phyloP scores from a whole-genome alignment of 2,329 filamentous ascomycete species.

The Aspergillus terreus region DNA sequence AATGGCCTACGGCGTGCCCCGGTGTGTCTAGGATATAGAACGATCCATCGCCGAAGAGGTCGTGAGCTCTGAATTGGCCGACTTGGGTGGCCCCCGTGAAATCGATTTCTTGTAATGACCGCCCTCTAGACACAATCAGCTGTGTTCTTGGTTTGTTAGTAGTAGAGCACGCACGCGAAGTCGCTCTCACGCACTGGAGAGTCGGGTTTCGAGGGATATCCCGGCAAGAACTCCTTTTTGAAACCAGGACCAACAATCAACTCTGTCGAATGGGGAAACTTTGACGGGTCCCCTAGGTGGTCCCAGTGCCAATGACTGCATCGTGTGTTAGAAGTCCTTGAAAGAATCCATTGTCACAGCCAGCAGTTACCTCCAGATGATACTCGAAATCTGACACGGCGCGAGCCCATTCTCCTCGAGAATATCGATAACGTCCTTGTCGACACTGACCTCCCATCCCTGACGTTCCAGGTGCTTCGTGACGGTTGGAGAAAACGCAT shows the following conservation, averaged over 20 bases:
- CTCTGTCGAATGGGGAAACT: constrained; percentile 41
- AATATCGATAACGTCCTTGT: constrained; percentile 3
- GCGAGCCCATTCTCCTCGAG: not conserved
- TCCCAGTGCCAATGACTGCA: constrained; percentile 36
- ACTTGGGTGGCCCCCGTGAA: constrained; percentile 6
- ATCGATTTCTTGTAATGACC: constrained; percentile 27
- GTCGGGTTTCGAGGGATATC: constrained; percentile 41
- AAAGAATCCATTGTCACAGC: not conserved
- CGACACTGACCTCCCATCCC: not conserved
- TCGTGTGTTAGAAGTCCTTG: not conserved
- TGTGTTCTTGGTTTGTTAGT: not conserved
- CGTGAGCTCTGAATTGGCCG: constrained; percentile 36
- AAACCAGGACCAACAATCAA: constrained; percentile 49
- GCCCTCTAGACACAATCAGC: not conserved
- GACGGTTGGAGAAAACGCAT: constrained; percentile 32
- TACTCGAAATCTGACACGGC: not conserved
- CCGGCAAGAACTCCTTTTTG: constrained; percentile 40
- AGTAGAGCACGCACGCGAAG: constrained; percentile 29
- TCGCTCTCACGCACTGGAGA: constrained; percentile 40
- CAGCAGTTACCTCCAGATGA: not conserved
- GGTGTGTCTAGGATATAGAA: constrained; percentile 37
- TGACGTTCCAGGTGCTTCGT: not conserved
- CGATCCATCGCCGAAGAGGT: constrained; percentile 42
- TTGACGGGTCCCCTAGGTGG: constrained; percentile 42
- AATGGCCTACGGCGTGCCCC: constrained; percentile 47